Evolutionary conservation across 2,329 filamentous ascomycete species (phyloP), one percentile per base, ranked within the genome.

Genomic region (Trichoderma cornu-damae): DNA sequence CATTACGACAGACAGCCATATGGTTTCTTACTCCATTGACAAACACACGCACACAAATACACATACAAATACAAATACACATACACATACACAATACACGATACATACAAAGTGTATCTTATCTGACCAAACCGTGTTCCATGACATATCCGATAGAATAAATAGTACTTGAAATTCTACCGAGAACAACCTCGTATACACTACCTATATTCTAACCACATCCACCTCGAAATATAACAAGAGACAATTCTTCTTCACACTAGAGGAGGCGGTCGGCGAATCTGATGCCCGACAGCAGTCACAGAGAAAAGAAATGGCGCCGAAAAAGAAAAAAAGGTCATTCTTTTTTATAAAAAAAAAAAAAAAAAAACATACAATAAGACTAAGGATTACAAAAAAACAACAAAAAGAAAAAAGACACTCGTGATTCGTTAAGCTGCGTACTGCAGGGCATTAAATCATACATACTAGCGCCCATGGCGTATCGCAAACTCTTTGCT

Each of bases 401-500:
- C 60, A 56, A 54, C 40, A 51, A 61, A 61, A n/a, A 22, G 54
- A 51, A 56, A 50, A 26, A 38, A 57, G 35, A 30, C n/a, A 60
- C 61, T 69, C 66, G 60, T 72, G 64, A 69, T 62, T 71, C 70
- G 62, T n/a, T 73, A 61, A 68, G 67, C 62, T 59, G 64, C 68
- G 64, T 70, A 50, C 64, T 49, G 57, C 24, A 50, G 46, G 67
- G 64, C 68, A 65, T 68, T 56, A 55, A 55, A 47, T 46, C 52
- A 47, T 55, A 55, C 52, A 55, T 55, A 55, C 40, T 55, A 46
- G 40, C 42, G 42, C 52, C 52, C 52, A 47, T 34, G 52, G 52
- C n/a, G 52, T 55, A 55, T 55, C 52, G 52, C 52, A 55, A 38
- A 37, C 42, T 55, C 38, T 55, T 38, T 47, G 16, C 16, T 37